Percentiles rank a stretch among this genome's conserved stretches.
Evolutionary conservation across 805 yeast species (phyloP).

Genomic region (Yarrowia porcina): DNA sequence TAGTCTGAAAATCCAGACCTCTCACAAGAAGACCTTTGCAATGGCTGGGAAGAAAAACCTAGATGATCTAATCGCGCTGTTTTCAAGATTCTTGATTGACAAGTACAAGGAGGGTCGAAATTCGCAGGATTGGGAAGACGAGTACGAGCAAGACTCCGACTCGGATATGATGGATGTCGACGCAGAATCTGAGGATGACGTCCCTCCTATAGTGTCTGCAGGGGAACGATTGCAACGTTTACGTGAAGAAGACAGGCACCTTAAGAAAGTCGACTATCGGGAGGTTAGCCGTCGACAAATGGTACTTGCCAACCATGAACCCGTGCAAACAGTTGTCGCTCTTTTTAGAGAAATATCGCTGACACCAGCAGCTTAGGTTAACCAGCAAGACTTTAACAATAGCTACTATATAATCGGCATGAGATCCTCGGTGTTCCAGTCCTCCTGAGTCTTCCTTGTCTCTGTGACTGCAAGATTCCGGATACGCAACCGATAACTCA

Average conservation of each 20-base stretch:
- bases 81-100: background rate
- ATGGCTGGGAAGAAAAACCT: background rate
- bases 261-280: too few relatives aligned
- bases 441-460: too few relatives aligned
- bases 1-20: background rate
- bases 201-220: background rate
- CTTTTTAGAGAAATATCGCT: too few relatives aligned
- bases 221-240: too few relatives aligned
- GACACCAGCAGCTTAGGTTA: too few relatives aligned
- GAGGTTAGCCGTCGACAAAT: background rate
- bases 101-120: background rate
- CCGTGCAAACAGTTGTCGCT: background rate
- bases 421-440: too few relatives aligned
- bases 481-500: too few relatives aligned
- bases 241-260: too few relatives aligned
- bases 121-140: background rate
- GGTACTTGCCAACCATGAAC: background rate
- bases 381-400: too few relatives aligned
- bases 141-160: background rate
- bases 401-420: too few relatives aligned
- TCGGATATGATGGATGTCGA: background rate
- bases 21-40: background rate
- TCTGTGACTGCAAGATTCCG: too few relatives aligned
- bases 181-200: background rate
- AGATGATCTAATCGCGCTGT: background rate